Evolutionary conservation across 441 rosid genomes (phyloP).

Genomic region (Omphalea diandra): DNA sequence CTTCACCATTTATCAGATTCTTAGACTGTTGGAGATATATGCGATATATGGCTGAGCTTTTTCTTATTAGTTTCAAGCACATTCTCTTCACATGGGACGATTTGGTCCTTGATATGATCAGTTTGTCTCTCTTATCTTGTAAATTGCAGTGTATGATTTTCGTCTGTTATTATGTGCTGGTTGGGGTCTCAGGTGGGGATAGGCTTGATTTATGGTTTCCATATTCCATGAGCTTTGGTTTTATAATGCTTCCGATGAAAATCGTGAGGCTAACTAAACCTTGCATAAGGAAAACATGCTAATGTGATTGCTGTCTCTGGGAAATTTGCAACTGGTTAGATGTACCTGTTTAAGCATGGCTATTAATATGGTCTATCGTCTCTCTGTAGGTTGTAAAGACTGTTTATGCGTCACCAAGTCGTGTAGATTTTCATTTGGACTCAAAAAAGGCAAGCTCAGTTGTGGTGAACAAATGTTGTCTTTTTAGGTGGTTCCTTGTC

Average conservation of each 20-base stretch:
- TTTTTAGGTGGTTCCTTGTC: slow-evolving; percentile 9
- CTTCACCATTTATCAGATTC: neutral
- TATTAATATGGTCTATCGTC: slow-evolving; percentile 23
- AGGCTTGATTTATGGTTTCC: neutral
- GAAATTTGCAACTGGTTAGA: neutral
- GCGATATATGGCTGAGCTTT: neutral
- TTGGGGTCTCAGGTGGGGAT: neutral
- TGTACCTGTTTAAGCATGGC: slow-evolving; percentile 15
- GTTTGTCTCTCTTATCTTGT: neutral
- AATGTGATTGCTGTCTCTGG: neutral
- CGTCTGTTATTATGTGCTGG: neutral
- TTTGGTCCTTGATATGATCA: no score
- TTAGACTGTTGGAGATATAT: neutral
- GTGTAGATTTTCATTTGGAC: slow-evolving; percentile 88
- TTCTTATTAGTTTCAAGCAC: slow-evolving; percentile 6
- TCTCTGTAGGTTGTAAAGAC: slow-evolving; percentile 81
- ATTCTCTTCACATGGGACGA: neutral
- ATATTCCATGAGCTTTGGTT: neutral
- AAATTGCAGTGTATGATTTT: neutral
- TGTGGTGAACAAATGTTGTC: slow-evolving; percentile 2
- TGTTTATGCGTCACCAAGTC: slow-evolving; percentile 95
- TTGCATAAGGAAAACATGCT: slow-evolving; percentile 2
- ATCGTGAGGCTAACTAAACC: neutral
- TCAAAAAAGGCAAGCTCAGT: slow-evolving; percentile 67
- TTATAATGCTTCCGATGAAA: neutral